These are phyloP conservation scores for Gymnopilus dilepis DNA, from an alignment of 768 basidiomycete genomes.

Conservation along the genomic window DNA sequence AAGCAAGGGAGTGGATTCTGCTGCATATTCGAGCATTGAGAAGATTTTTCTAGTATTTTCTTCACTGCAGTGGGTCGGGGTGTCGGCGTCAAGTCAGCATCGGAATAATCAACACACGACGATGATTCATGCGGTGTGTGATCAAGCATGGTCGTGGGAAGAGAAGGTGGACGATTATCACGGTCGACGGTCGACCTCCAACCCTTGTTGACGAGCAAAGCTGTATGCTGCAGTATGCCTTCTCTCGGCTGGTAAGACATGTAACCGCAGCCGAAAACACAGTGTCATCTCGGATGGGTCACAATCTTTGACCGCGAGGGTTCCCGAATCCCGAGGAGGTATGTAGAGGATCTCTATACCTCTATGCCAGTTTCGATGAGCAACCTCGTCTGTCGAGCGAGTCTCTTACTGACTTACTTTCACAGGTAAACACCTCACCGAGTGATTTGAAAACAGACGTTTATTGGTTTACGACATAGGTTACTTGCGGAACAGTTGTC, in stretches of 20 bases:
- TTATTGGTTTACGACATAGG: too few relatives aligned
- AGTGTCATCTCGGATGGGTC: not conserved
- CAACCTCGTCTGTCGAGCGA: not conserved
- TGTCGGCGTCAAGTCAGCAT: too few relatives aligned
- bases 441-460: too few relatives aligned
- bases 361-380: not conserved
- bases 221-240: not conserved
- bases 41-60: too few relatives aligned
- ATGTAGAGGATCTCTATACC: too few relatives aligned
- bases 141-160: conserved; percentile 1
- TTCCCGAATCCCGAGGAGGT: not conserved
- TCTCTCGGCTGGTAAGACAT: conserved; percentile 3
- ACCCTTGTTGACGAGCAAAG: not conserved
- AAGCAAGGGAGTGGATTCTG: too few relatives aligned
- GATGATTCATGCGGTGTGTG: not conserved
- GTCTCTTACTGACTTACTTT: too few relatives aligned
- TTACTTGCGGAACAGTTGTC: too few relatives aligned
- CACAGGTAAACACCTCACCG: too few relatives aligned
- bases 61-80: too few relatives aligned
- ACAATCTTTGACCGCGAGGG: not conserved
- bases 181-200: not conserved
- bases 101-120: not conserved
- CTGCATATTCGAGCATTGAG: too few relatives aligned
- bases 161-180: not conserved
- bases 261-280: not conserved